Evolutionary conservation across 2,329 filamentous ascomycete species (phyloP).

Genomic region (Calonectria ilicicola): DNA sequence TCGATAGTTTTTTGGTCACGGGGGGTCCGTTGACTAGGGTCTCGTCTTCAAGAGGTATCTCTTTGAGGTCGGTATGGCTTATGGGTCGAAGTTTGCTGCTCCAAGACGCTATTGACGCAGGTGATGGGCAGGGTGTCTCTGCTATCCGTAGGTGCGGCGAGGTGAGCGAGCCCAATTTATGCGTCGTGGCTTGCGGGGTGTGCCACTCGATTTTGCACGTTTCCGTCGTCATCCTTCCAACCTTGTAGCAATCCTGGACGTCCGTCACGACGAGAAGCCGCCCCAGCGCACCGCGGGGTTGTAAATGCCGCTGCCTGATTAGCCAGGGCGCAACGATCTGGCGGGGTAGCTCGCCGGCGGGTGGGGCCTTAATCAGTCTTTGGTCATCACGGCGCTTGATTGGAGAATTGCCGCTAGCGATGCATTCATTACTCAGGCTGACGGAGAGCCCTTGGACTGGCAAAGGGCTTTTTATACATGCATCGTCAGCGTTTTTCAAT

Average conservation of each 20-base stretch:
- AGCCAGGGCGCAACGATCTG: background rate
- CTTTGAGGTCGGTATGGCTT: too few relatives aligned
- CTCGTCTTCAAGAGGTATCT: too few relatives aligned
- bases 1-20: too few relatives aligned
- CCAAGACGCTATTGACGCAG: background rate
- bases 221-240: too few relatives aligned
- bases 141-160: background rate
- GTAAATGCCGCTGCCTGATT: background rate
- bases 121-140: background rate
- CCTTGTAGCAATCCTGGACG: background rate
- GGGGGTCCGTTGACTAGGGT: too few relatives aligned
- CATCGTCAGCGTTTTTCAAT: constrained; percentile 43
- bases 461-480: constrained; percentile 31
- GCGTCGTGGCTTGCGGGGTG: background rate
- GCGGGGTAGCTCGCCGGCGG: background rate
- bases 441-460: constrained; percentile 33
- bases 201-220: background rate
- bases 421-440: constrained; percentile 36
- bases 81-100: too few relatives aligned
- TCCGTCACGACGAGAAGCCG: too few relatives aligned
- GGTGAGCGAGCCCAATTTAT: background rate
- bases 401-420: too few relatives aligned
- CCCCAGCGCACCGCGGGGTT: background rate
- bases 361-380: constrained; percentile 13
- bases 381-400: constrained; percentile 7